These are phyloP conservation scores for Durusdinium trenchii DNA, from an alignment of 73 alveolate genomes.

Conservation along the genomic window DNA sequence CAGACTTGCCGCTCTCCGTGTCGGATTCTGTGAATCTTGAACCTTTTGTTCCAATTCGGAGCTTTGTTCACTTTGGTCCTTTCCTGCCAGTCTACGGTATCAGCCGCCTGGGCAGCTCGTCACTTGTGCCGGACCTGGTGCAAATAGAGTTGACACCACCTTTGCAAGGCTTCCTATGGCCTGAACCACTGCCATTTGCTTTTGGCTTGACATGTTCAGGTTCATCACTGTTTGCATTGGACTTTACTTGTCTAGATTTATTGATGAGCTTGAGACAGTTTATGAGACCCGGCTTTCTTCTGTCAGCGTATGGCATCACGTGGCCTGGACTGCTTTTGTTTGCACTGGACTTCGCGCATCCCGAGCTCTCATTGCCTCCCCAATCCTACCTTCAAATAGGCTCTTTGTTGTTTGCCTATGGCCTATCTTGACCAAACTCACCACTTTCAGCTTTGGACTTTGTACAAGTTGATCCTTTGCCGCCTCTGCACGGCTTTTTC, in stretches of 20 bases:
- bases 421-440: conserved; percentile 4
- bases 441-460: conserved; percentile 5
- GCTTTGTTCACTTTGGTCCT: not conserved
- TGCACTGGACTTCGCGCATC: conserved; percentile 43
- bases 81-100: conserved; percentile 6
- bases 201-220: conserved; percentile 41
- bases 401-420: not conserved
- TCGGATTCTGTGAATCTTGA: conserved; percentile 14
- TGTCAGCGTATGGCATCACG: not conserved
- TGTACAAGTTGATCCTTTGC: not conserved
- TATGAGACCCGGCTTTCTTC: not conserved
- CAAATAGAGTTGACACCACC: not conserved
- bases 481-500: not conserved
- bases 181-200: not conserved
- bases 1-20: conserved; percentile 1
- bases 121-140: conserved; percentile 1
- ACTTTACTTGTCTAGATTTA: not conserved
- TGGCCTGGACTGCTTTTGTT: not conserved
- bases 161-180: not conserved
- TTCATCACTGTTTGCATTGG: not conserved
- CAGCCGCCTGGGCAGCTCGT: not conserved
- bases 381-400: not conserved
- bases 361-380: not conserved
- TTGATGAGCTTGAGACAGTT: not conserved
- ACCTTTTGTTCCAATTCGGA: not conserved